Conservation (phyloP, 2,329 filamentous ascomycete genomes). For the Fusarium globosum region DNA sequence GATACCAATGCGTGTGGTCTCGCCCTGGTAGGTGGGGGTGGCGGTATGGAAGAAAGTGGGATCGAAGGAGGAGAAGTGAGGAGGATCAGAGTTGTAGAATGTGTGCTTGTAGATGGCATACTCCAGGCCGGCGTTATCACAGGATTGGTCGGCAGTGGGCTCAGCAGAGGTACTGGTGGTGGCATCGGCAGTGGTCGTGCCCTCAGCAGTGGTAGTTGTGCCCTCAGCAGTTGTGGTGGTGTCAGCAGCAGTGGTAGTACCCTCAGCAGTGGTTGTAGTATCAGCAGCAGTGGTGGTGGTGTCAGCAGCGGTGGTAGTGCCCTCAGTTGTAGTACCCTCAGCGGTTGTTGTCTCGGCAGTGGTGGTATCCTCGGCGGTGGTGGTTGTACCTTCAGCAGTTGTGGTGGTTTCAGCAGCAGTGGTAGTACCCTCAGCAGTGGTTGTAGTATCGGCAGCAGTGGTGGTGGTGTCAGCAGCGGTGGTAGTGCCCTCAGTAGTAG, state of each 20-base stretch:
- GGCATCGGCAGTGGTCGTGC: not conserved
- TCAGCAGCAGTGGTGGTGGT: not conserved
- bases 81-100: conserved; percentile 4
- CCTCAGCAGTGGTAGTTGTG: not conserved
- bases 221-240: not conserved
- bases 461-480: not conserved
- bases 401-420: not conserved
- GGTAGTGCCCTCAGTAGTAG: no score
- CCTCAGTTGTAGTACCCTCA: not conserved
- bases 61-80: conserved; percentile 3
- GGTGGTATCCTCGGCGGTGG: not conserved
- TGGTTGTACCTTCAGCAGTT: not conserved
- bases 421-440: not conserved
- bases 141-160: conserved; percentile 13
- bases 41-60: not conserved
- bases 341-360: not conserved
- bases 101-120: not conserved
- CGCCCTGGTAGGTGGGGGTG: not conserved
- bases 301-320: not conserved
- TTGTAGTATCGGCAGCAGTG: not conserved
- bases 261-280: not conserved
- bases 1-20: conserved; percentile 6
- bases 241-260: not conserved
- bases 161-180: not conserved
- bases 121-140: conserved; percentile 1